Evolutionary conservation across 768 basidiomycete species (phyloP).

Genomic region (Harrya chromipes): DNA sequence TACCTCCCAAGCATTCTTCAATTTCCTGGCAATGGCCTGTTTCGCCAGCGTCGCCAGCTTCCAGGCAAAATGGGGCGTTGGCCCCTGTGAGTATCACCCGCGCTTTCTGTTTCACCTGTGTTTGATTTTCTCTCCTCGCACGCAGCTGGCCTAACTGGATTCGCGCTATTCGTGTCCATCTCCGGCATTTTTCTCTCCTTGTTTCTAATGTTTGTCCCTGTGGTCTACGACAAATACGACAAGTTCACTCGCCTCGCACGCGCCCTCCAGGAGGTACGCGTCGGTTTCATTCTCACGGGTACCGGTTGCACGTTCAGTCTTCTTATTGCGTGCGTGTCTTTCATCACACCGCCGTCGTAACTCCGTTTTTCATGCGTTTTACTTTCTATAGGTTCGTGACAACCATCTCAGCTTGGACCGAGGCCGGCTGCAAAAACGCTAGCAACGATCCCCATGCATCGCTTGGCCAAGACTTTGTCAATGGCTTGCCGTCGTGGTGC

Average conservation of each 20-base stretch:
- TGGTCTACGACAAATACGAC: conserved; percentile 84
- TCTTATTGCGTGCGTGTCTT: conserved; percentile 66
- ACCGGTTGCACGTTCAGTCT: conserved; percentile 63
- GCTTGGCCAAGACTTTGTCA: conserved; percentile 62
- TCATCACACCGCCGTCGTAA: conserved; percentile 1
- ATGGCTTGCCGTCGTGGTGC: conserved; percentile 79
- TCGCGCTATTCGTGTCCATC: conserved; percentile 79
- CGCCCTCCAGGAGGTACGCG: conserved; percentile 78
- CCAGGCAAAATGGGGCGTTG: conserved; percentile 80
- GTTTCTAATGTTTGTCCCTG: conserved; percentile 74
- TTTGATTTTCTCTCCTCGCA: conserved; percentile 11
- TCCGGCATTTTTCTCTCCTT: conserved; percentile 67
- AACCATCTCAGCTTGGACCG: conserved; percentile 83
- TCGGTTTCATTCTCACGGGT: conserved; percentile 78
- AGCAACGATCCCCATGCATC: conserved; percentile 76
- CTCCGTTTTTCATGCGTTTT: conserved; percentile 15
- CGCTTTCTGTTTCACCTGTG: neutral
- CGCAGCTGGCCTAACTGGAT: conserved; percentile 81
- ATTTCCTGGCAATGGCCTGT: conserved; percentile 89
- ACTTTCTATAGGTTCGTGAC: conserved; percentile 56
- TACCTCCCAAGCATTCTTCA: conserved; percentile 82
- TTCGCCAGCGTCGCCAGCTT: conserved; percentile 88
- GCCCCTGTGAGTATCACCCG: conserved; percentile 66
- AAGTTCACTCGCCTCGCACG: conserved; percentile 73
- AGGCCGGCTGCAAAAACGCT: conserved; percentile 85